Evolutionary conservation across 1,284 basidiomycete genomes (phyloP).

Genomic region (Trametes polyzona): DNA sequence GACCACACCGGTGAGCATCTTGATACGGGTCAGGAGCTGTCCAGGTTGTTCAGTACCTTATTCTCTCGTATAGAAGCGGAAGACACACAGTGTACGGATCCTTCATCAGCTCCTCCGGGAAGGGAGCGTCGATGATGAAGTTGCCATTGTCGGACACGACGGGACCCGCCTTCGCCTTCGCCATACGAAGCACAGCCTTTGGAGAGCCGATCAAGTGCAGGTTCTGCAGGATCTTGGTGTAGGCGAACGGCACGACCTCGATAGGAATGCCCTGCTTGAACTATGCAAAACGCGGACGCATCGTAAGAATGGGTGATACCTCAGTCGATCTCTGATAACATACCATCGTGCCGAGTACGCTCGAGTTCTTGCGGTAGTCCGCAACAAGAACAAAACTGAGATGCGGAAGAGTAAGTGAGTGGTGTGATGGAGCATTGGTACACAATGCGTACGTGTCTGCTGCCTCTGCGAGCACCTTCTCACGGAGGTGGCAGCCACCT

Average conservation of each 20-base stretch:
- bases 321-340: too few species aligned
- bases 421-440: background rate
- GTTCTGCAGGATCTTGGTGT: constrained; percentile 81
- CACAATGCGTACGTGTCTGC: constrained; percentile 71
- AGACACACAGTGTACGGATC: constrained; percentile 68
- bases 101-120: constrained; percentile 69
- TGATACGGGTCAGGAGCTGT: constrained; percentile 77
- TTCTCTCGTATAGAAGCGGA: background rate
- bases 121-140: constrained; percentile 94
- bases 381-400: constrained; percentile 96
- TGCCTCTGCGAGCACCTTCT: constrained; percentile 97
- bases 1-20: constrained; percentile 94
- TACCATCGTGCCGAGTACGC: constrained; percentile 82
- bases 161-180: constrained; percentile 84
- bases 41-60: background rate
- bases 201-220: constrained; percentile 70
- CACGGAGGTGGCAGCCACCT: constrained; percentile 94
- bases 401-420: too few species aligned
- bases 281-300: too few species aligned
- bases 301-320: too few species aligned
- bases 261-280: constrained; percentile 92
- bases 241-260: constrained; percentile 96
- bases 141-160: constrained; percentile 97
- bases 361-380: constrained; percentile 92
- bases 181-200: constrained; percentile 80